Evolutionary conservation across 1,284 basidiomycete species (phyloP).

Genomic region (Xerocomus minutiporus): DNA sequence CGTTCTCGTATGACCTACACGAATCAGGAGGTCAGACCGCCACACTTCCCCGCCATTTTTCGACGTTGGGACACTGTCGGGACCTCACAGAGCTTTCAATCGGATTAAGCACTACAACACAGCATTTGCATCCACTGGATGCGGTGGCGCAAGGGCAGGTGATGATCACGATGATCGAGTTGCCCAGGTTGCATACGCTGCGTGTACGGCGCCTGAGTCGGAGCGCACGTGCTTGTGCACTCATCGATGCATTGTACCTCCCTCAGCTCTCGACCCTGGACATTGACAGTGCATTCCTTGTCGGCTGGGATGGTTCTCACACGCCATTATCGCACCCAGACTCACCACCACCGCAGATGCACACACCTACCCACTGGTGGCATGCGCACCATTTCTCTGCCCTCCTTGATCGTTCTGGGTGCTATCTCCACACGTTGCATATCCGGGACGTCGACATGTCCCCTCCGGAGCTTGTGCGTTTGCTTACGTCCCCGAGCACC

Average conservation of each 20-base stretch:
- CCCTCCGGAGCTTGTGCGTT: slow-evolving; percentile 17
- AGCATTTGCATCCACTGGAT: slow-evolving; percentile 15
- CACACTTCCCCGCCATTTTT: slow-evolving; percentile 23
- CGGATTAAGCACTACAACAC: slow-evolving; percentile 16
- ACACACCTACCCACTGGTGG: slow-evolving; percentile 16
- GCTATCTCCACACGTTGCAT: slow-evolving; percentile 18
- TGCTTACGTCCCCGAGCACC: slow-evolving; percentile 20
- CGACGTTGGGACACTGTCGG: slow-evolving; percentile 11
- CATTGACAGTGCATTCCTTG: slow-evolving; percentile 24
- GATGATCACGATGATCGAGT: slow-evolving; percentile 10
- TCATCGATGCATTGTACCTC: slow-evolving; percentile 19
- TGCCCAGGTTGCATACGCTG: slow-evolving; percentile 22
- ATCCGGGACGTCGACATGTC: slow-evolving; percentile 25
- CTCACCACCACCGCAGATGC: not conserved
- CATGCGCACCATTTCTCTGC: slow-evolving; percentile 24
- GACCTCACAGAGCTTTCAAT: slow-evolving; percentile 25
- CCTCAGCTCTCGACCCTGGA: slow-evolving; percentile 21
- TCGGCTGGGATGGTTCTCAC: slow-evolving; percentile 14
- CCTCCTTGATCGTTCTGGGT: slow-evolving; percentile 21
- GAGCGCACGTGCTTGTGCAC: slow-evolving; percentile 14
- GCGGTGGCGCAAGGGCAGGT: slow-evolving; percentile 11
- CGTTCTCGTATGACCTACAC: slow-evolving; percentile 25
- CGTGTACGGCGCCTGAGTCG: slow-evolving; percentile 23
- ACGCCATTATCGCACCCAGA: slow-evolving; percentile 10
- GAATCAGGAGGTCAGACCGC: slow-evolving; percentile 27